A percentile compares a stretch with the other conserved stretches of the same genome.
These are phyloP conservation scores for Flaveria bidentis DNA, from an alignment of 129 eudicot genomes.

Conservation along the genomic window DNA sequence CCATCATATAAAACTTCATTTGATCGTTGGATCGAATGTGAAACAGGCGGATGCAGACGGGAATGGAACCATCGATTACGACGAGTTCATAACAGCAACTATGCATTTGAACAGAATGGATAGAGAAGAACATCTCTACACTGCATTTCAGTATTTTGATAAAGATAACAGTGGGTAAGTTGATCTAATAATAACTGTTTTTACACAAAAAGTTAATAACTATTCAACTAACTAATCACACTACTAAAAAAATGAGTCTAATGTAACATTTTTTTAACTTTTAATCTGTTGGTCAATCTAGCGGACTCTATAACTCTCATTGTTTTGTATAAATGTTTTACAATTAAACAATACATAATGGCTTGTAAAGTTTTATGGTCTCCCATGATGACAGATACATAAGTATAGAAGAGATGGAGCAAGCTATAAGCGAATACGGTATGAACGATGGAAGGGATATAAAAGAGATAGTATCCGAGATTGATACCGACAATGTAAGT, in stretches of 20 bases:
- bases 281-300: no score
- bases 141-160: constrained; percentile 86
- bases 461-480: constrained; percentile 75
- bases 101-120: constrained; percentile 93
- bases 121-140: constrained; percentile 85
- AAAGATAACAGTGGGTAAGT: constrained; percentile 82
- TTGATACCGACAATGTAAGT: constrained; percentile 76
- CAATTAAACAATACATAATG: no score
- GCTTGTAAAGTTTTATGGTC: neutral
- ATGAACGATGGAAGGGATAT: constrained; percentile 70
- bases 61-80: constrained; percentile 81
- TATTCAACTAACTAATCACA: no score
- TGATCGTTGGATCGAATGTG: neutral
- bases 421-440: constrained; percentile 75
- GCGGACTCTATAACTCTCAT: no score
- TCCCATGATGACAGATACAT: constrained; percentile 51
- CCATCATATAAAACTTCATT: neutral
- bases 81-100: constrained; percentile 90
- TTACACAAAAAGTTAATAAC: no score
- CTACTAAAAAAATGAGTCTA: no score
- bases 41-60: constrained; percentile 91
- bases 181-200: neutral
- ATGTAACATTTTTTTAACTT: no score
- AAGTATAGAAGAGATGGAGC: constrained; percentile 81
- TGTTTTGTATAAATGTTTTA: no score